Evolutionary conservation across 352 stramenopile species (phyloP).

Genomic region (Phytophthora rubi): DNA sequence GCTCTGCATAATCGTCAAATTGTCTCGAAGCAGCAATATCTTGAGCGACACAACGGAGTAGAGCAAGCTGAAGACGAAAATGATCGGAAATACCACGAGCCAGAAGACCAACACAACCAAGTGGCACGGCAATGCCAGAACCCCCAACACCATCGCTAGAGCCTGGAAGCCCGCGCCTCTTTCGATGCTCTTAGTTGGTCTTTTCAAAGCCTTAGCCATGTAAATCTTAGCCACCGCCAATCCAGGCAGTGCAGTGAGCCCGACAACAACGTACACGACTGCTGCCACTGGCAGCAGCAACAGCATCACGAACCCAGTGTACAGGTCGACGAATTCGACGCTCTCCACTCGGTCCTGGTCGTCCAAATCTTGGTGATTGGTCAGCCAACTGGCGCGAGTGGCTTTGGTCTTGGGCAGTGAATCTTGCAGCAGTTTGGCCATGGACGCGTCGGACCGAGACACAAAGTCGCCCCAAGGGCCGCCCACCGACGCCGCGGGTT

Average conservation of each 20-base stretch:
- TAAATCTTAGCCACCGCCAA: conserved; percentile 28
- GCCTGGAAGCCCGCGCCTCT: conserved; percentile 16
- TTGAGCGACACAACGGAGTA: conserved; percentile 40
- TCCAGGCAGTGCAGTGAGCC: conserved; percentile 22
- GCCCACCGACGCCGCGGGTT: conserved; percentile 18
- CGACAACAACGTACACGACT: conserved; percentile 26
- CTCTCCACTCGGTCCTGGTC: conserved; percentile 21
- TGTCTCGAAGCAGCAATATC: conserved; percentile 33
- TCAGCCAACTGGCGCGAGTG: conserved; percentile 35
- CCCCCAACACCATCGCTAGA: conserved; percentile 19
- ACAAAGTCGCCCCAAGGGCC: conserved; percentile 43
- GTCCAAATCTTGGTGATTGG: conserved; percentile 39
- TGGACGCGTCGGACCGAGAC: conserved; percentile 42
- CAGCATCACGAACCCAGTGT: conserved; percentile 25
- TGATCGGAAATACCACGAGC: conserved; percentile 28
- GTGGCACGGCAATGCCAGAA: conserved; percentile 30
- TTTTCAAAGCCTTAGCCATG: conserved; percentile 19
- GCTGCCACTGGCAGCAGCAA: conserved; percentile 26
- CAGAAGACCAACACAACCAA: conserved; percentile 35
- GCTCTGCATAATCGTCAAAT: conserved; percentile 39
- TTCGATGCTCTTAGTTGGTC: conserved; percentile 33
- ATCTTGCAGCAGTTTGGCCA: conserved; percentile 45
- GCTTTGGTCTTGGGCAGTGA: conserved; percentile 43
- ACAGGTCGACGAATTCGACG: conserved; percentile 40
- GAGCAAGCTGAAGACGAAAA: conserved; percentile 33